Evolutionary conservation across 2,329 filamentous ascomycete species (phyloP).

Genomic region (Colletotrichum tanaceti): DNA sequence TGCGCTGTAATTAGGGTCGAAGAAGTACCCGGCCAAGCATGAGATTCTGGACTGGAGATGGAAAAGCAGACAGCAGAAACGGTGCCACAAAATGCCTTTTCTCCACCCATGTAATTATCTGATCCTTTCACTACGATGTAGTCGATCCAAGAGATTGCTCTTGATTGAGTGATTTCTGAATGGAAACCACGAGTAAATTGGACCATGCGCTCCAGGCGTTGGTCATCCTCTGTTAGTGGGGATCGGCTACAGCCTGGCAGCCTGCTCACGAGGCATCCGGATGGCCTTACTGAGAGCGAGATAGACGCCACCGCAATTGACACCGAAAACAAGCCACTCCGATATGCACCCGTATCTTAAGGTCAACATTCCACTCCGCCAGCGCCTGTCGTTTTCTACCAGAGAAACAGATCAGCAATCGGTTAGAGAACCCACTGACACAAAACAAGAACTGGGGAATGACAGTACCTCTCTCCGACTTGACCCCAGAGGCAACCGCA

Average conservation of each 20-base stretch:
- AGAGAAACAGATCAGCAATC: not conserved
- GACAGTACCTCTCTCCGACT: constrained; percentile 8
- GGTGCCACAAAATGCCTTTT: constrained; percentile 16
- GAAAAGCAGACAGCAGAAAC: constrained; percentile 29
- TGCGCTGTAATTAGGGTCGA: constrained; percentile 27
- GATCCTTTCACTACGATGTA: not conserved
- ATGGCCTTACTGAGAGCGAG: constrained; percentile 8
- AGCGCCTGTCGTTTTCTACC: constrained; percentile 11
- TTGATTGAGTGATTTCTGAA: not conserved
- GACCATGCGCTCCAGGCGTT: too few species aligned
- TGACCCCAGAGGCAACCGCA: not conserved
- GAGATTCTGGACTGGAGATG: constrained; percentile 22
- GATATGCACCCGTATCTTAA: constrained; percentile 9
- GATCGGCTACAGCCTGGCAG: too few species aligned
- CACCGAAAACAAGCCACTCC: constrained; percentile 18
- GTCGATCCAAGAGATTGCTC: not conserved
- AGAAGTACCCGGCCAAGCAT: constrained; percentile 29
- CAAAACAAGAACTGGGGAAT: not conserved
- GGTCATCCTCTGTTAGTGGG: too few species aligned
- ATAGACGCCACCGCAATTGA: not conserved
- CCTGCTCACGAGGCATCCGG: too few species aligned
- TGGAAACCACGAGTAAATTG: not conserved
- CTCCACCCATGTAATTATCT: not conserved
- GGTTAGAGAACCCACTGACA: not conserved
- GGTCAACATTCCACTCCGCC: not conserved